These are phyloP conservation scores for Pichia nakasei DNA, from an alignment of 805 yeast species.

Conservation along the genomic window DNA sequence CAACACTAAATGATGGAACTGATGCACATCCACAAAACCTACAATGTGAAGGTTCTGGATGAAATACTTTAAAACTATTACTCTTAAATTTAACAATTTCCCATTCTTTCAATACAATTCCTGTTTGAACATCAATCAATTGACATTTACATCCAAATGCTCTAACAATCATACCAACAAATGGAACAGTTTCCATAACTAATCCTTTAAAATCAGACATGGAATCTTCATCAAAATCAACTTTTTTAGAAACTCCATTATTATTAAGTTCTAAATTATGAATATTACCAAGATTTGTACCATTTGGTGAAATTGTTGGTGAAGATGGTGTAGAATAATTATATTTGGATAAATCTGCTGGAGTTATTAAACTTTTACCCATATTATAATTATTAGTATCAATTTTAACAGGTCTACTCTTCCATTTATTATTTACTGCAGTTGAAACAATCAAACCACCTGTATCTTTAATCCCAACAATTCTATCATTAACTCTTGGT, in stretches of 20 bases:
- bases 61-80: slow-evolving; percentile 58
- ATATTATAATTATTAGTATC: slow-evolving; percentile 40
- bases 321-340: neutral
- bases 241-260: neutral
- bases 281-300: neutral
- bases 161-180: slow-evolving; percentile 65
- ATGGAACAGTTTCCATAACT: slow-evolving; percentile 48
- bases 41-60: slow-evolving; percentile 82
- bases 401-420: slow-evolving; percentile 40
- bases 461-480: slow-evolving; percentile 44
- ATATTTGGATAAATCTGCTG: slow-evolving; percentile 26
- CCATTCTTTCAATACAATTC: slow-evolving; percentile 55
- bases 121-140: slow-evolving; percentile 70
- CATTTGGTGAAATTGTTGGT: neutral
- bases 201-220: slow-evolving; percentile 9
- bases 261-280: neutral
- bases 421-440: slow-evolving; percentile 60
- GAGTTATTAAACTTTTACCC: slow-evolving; percentile 31
- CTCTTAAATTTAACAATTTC: slow-evolving; percentile 55
- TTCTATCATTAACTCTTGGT: slow-evolving; percentile 66
- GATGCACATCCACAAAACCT: slow-evolving; percentile 88
- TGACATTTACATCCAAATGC: slow-evolving; percentile 52
- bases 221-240: slow-evolving; percentile 10
- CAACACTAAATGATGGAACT: slow-evolving; percentile 59
- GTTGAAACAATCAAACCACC: slow-evolving; percentile 54